Evolutionary conservation across 1,284 basidiomycete species (phyloP).

Genomic region (Trichosporon sp.): DNA sequence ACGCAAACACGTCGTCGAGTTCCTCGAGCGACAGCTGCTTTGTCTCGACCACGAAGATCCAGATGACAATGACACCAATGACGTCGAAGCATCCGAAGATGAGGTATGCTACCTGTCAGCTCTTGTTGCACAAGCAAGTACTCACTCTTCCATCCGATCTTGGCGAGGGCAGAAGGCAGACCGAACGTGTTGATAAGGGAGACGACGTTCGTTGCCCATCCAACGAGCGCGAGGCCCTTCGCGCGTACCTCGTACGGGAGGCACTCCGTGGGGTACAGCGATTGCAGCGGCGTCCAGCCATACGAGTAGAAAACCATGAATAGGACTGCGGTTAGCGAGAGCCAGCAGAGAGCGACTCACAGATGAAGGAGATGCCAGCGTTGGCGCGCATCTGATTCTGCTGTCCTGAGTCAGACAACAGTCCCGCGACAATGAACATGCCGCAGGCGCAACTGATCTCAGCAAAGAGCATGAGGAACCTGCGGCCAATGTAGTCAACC

Average conservation of each 20-base stretch:
- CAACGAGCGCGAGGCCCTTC: conserved; percentile 58
- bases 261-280: conserved; percentile 63
- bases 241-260: conserved; percentile 61
- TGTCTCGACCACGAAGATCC: conserved; percentile 61
- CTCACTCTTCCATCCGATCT: conserved; percentile 43
- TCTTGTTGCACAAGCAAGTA: conserved; percentile 52
- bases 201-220: conserved; percentile 33
- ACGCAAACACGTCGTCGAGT: conserved; percentile 62
- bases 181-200: conserved; percentile 47
- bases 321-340: conserved; percentile 19
- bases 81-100: conserved; percentile 63
- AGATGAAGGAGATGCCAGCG: conserved; percentile 45
- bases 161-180: conserved; percentile 40
- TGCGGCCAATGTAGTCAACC: conserved; percentile 40
- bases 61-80: conserved; percentile 65
- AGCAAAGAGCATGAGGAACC: conserved; percentile 41
- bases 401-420: conserved; percentile 35
- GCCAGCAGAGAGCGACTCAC: neutral
- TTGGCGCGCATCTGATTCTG: conserved; percentile 36
- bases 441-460: conserved; percentile 33
- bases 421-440: conserved; percentile 43
- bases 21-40: conserved; percentile 63
- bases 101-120: conserved; percentile 57
- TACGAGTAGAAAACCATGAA: conserved; percentile 54
- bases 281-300: conserved; percentile 65